Evolutionary conservation across 208 protist genomes (phyloP).

Genomic region (Leishmania braziliensis): DNA sequence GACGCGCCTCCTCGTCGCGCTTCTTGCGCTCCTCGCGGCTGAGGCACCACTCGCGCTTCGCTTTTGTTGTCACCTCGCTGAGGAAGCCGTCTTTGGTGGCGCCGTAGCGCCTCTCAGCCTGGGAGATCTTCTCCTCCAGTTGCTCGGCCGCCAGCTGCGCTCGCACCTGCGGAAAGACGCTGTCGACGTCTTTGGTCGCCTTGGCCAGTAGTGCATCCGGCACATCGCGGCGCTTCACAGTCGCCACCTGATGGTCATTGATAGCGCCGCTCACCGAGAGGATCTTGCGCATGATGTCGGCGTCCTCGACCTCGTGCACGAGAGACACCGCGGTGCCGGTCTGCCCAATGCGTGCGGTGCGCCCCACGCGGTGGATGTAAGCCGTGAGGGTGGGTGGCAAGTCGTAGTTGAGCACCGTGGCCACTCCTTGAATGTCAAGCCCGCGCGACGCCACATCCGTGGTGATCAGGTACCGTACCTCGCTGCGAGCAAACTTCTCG

Average conservation of each 20-base stretch:
- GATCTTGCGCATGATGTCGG: slow-evolving; percentile 91
- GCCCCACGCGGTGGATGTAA: slow-evolving; percentile 98
- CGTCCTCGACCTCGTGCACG: slow-evolving; percentile 85
- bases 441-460: slow-evolving; percentile 94
- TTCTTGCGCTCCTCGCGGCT: slow-evolving; percentile 68
- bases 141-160: slow-evolving; percentile 70
- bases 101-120: slow-evolving; percentile 81
- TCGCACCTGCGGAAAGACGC: slow-evolving; percentile 58
- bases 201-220: slow-evolving; percentile 50
- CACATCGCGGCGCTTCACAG: slow-evolving; percentile 81
- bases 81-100: slow-evolving; percentile 29
- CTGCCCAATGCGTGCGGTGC: slow-evolving; percentile 96
- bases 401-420: slow-evolving; percentile 98
- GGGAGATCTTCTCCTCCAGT: slow-evolving; percentile 69
- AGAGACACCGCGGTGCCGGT: slow-evolving; percentile 95
- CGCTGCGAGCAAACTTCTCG: slow-evolving; percentile 74
- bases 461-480: slow-evolving; percentile 90
- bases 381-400: slow-evolving; percentile 96
- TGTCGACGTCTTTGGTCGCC: slow-evolving; percentile 44
- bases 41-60: slow-evolving; percentile 77
- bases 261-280: slow-evolving; percentile 78
- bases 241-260: slow-evolving; percentile 74
- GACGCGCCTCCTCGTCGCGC: slow-evolving; percentile 68
- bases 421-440: slow-evolving; percentile 97
- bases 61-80: slow-evolving; percentile 38